Evolutionary conservation across 2,329 filamentous ascomycete species (phyloP), one percentile per base, ranked within the genome.

Genomic region (Sordariomycetes sp.): DNA sequence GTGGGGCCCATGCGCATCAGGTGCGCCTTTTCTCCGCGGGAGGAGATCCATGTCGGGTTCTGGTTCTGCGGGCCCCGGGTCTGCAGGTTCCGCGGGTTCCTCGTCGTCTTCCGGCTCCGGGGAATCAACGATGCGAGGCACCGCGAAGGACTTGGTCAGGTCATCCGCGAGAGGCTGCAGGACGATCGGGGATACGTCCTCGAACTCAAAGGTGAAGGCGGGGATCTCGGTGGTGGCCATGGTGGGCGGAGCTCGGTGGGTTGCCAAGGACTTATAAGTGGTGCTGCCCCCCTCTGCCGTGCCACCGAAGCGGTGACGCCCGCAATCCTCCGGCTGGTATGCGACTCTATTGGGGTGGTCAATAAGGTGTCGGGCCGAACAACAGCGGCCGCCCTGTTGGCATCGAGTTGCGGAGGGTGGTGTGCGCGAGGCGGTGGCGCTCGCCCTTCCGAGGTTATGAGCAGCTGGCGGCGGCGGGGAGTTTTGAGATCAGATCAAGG

Each of bases 161-260:
- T 58, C 58, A 32, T 53, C 58, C 37, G 53, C 34, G 54, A 50
- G 56, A 5, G 50, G 35, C 3, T 46, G 52, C 22, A 58, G 52
- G 24, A 54, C 35, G 24, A 58, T 58, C 16, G 56, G 56, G 3
- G 48, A n/a, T 22, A 25, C 34, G 28, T 34, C 51, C 18, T 58
- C 56, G 56, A 53, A 54, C 34, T 58, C 56, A 14, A 53, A 3
- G 10, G 50, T 53, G 25, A 58, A 40, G 22, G 52, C 28, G 51
- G 56, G 56, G 20, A 53, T 35, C 50, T 54, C 48, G 14, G 50
- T 54, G 16, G 56, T 58, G 43, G 56, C 51, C 56, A 58, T 58
- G 18, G 20, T 46, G 51, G 14, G 34, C 25, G 20, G 22, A 22
- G 16, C 10, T 20, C 28, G 54, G 37, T 35, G 24, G 25, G 24